Evolutionary conservation across 2,329 filamentous ascomycete genomes (phyloP), one percentile per base, ranked within the genome.

Genomic region (Whalleya microplaca): DNA sequence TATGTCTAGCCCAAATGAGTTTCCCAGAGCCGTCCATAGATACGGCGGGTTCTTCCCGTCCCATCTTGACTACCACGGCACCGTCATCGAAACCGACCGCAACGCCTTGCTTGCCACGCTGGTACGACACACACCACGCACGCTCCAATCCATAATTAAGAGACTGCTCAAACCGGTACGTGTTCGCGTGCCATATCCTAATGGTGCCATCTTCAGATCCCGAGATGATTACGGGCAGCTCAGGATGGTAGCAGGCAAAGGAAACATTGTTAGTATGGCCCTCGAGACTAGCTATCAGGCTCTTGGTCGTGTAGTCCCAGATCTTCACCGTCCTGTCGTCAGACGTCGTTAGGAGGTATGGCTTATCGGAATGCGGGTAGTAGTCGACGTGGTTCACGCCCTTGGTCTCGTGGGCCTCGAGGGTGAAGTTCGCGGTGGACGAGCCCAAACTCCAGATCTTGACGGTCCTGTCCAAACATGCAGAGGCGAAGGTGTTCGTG

Each of bases 221-320:
- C 21, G 95, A 98, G 54, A 99, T 94, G 70, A 99, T 99, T 64
- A 99, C 89, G 2, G 95, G 95, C 47, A 99, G 80, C 76, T 98
- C 94, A 2, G 95, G 95, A 75, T 99, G 95, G 73, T 98, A 99
- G 76, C 93, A 96, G 48, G 95, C 95, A 71, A 98, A 99, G 2
- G 93, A 97, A 46, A 99, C 95, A 70, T 99, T 99, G 75, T 93
- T 96, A 27, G 92, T 96, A 75, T 99, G 95, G 23, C 95, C 95
- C 75, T 99, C 95, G 46, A 99, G 83, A 2, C 94, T 98, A 27
- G 95, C 95, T 71, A 98, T 97, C 64, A 98, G 81, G 12, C 92
- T 95, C 78, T 99, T 99, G 47, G 93, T 98, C 12, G 94, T 98
- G 80, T 99, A 98, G 73, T 99, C 95, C 94, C 95, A 99, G 53